Evolutionary conservation across 176 grass and related monocot genomes (phyloP), one percentile per base, ranked within the genome.

Genomic region (Lolium multiflorum): DNA sequence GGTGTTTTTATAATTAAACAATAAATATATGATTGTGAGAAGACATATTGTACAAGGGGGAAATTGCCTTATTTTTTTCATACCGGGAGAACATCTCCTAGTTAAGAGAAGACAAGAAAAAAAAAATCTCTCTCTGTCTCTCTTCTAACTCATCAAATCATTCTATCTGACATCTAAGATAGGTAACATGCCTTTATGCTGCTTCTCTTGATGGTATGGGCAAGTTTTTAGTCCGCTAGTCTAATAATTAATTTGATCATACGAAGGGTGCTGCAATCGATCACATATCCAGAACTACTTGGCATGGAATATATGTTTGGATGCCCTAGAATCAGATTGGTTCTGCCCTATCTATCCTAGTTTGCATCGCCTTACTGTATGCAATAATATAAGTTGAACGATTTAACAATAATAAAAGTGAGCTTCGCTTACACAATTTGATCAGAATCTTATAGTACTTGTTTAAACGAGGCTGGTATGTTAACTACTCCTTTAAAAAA

Each of bases 261-360:
- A 17, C 3, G 21, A 81, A 65, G 57, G 16, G 65, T 81, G 47
- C 71, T 58, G 37, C 31, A 15, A 44, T 31, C 24, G 13, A 44
- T 41, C 14, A 71, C 52, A 78, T 68, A 85, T 89, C 61, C 1
- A 43, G 20, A 85, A 59, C 67, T 47, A 15, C 25, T 41, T 82
- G 50, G 6, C 69, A 21, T 77, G 61, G 83, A 86, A 90, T 90
- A 90, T 90, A 86, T 86, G 78, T 82, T 41, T 77, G 83, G 82
- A 77, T 90, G 61, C 71, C 77, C 83, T 35, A 86, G 71, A 86
- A 77, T 82, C 55, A 9, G 25, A 31, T 86, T 62, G 71, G 71
- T 60, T 81, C 82, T 44, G 25, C 39, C 70, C 88, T 90, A 82
- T 85, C 28, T 22, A 68, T 77, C 62, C 71, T 86, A 22, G 59